phyloP scores from a whole-genome alignment of 129 eudicot species.

The Ambrosia trifida region DNA sequence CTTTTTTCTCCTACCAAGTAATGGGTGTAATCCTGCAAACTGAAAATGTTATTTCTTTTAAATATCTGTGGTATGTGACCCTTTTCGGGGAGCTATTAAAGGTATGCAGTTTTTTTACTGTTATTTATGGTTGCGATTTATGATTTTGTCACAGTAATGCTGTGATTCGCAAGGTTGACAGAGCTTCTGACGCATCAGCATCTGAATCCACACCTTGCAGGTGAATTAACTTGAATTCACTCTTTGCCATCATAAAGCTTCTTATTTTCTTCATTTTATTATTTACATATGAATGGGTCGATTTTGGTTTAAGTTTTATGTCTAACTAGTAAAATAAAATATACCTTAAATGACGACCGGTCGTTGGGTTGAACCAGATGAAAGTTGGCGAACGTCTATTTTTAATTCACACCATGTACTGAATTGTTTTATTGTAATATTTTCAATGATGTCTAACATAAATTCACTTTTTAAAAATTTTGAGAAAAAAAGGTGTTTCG shows the following conservation, averaged over 20 bases:
- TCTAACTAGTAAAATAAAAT: neutral
- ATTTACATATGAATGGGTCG: neutral
- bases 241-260: neutral
- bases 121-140: neutral
- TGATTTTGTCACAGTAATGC: constrained; percentile 58
- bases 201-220: constrained; percentile 43
- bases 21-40: neutral
- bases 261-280: neutral
- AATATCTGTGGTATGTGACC: neutral
- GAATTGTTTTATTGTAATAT: neutral
- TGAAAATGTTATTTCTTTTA: neutral
- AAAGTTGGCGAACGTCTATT: neutral
- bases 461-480: neutral
- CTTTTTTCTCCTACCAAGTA: neutral
- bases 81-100: neutral
- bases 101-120: constrained; percentile 36
- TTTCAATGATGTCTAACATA: neutral
- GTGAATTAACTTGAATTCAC: constrained; percentile 39
- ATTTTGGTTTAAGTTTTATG: neutral
- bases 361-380: neutral
- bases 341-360: neutral
- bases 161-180: constrained; percentile 64
- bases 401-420: neutral
- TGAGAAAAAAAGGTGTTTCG: neutral
- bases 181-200: constrained; percentile 43